Evolutionary conservation across 768 basidiomycete genomes (phyloP).

Genomic region (Mycena rebaudengoi): DNA sequence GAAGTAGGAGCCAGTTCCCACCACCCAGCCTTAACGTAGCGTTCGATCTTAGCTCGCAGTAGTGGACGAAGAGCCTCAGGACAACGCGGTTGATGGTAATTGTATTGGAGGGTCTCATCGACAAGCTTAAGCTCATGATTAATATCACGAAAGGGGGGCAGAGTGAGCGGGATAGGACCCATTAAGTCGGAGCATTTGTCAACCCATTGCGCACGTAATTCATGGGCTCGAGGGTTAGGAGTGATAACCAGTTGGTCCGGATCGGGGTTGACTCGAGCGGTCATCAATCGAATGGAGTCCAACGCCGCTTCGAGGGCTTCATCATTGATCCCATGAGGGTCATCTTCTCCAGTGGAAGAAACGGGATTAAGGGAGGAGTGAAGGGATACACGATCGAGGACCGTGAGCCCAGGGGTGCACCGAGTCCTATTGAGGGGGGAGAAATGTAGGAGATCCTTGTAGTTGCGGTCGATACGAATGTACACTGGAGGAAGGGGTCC

Average conservation of each 20-base stretch:
- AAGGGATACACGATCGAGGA: not conserved
- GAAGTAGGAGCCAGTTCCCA: constrained; percentile 11
- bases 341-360: not conserved
- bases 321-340: not conserved
- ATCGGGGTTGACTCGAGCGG: not conserved
- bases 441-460: not conserved
- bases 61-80: constrained; percentile 30
- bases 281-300: not conserved
- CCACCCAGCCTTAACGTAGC: constrained; percentile 7
- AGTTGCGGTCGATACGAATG: no score
- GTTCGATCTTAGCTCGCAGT: constrained; percentile 12
- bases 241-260: no score
- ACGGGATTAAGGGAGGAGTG: not conserved
- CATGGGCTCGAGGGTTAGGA: not conserved
- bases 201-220: constrained; percentile 7
- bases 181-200: constrained; percentile 22
- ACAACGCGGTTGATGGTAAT: constrained; percentile 33
- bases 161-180: constrained; percentile 13
- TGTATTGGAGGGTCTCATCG: constrained; percentile 31
- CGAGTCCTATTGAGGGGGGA: not conserved
- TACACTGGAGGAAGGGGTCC: no score
- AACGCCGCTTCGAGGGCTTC: not conserved
- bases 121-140: constrained; percentile 43
- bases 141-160: constrained; percentile 40
- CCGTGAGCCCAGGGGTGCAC: no score